Evolutionary conservation across 106 monocot genomes (phyloP), one percentile per base, ranked within the genome.

Genomic region (Dendrobium huoshanense): DNA sequence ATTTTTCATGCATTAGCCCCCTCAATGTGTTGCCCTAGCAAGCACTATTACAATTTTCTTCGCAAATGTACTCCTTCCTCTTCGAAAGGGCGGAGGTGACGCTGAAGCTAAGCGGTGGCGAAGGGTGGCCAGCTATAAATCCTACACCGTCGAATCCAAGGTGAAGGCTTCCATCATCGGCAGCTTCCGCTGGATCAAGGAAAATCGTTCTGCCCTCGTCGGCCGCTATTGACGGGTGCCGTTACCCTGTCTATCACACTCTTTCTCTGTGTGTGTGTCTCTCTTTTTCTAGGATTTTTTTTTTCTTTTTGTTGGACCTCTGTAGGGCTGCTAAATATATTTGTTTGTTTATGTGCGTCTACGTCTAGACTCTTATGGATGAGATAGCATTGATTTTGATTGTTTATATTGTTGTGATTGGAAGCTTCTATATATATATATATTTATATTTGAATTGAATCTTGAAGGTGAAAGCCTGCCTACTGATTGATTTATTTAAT

Each of bases 131-230:
- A 67, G 25, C 9, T 85, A 85, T 75, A 80, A 64, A 67, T 11
- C 68, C 7, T 85, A 85, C 55, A 72, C 76, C 37, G 80, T 72
- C 25, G 80, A 85, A 41, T 77, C 80, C 42, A 78, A 67, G 77
- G 67, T 77, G 17, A 78, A 73, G 75, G 75, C 58, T 10, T 81
- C 81, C 5, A 33, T 81, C 25, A 65, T 70, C 13, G 24, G 72
- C 37, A 31, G 76, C 33, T 9, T 80, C 42, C 8, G n/a, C 74
- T 27, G 85, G 85, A 68, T 85, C 77, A 85, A 81, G 44, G 54
- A 51, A 15, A 67, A 78, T 16, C 68, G 73, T 67, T 20, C 74
- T 19, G 43, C 74, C 74, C 74, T 74, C 2, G 42, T 74, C 41
- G 43, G 73, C 7, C 73, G 73, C 73, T 74, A 27, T 74, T 74